Base-by-base conservation (phyloP, 345 rosid species). In the Salix viminalis region DNA sequence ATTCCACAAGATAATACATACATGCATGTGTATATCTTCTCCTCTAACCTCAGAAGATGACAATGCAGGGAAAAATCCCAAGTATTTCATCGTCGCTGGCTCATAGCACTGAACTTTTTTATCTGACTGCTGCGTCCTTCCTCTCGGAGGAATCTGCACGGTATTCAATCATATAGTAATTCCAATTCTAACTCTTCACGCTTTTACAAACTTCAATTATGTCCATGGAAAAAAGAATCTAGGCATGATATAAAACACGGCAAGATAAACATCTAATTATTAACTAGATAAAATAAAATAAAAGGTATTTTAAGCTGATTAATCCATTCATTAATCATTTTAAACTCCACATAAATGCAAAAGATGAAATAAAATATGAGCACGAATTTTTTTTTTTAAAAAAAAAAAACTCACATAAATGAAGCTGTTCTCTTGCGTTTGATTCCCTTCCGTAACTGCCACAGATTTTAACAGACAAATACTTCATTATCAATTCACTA, bases 71-170 rank as follows among this genome's bases (percentile, higher is more conserved):
- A 86, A 88, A 79, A 8, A 90, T 85, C 99, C 99, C 82, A 96
- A 83, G 87, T 96, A 96, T 75, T 89, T 96, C 99, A 92, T 93
- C 10, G 99, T 93, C 32, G 99, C 98, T 75, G 99, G 99, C 81
- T 96, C 99, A 67, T 96, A 96, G 82, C 99, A 96, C 76, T 91
- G 98, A 82, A 93, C 97, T 80, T 87, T 96, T 75, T 85, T 89
- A 44, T 96, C 99, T 0, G 90, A 85, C 80, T 91, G 98, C 74
- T 89, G 95, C 12, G 90, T 81, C 88, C 96, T 89, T 77, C 97
- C 99, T 83, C 96, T 90, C 0, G 99, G 93, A 84, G 99, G 99
- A 72, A 96, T 84, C 99, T 96, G 82, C 83, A 54, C 44, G 67
- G 26, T n/a, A 12, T 42, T 42, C 14, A 6, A 50, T 50, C 56